Evolutionary conservation across 2,329 filamentous ascomycete genomes (phyloP).

Genomic region (Albophoma yamanashiensis): DNA sequence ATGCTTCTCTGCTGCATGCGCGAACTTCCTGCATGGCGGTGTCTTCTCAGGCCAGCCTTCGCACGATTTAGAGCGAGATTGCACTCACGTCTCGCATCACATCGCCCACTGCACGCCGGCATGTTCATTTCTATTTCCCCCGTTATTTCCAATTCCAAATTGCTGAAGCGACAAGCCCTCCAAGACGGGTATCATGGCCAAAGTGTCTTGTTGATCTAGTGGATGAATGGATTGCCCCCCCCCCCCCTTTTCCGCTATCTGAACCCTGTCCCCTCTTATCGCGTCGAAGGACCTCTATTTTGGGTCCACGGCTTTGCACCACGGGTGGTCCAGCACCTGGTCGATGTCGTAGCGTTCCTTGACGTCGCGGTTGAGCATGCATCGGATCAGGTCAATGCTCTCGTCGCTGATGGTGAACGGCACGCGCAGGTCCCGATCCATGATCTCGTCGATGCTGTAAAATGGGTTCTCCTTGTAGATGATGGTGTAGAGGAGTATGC

Average conservation of each 20-base stretch:
- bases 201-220: neutral
- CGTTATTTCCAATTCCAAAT: neutral
- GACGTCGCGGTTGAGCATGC: conserved; percentile 89
- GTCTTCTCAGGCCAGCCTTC: neutral
- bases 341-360: conserved; percentile 74
- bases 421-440: conserved; percentile 88
- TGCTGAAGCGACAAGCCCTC: neutral
- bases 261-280: neutral
- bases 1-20: neutral
- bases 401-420: conserved; percentile 84
- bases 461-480: conserved; percentile 99
- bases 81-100: neutral
- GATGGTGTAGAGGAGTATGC: conserved; percentile 95
- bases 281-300: neutral
- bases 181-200: conserved; percentile 1
- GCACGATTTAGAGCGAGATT: neutral
- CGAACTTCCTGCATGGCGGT: neutral
- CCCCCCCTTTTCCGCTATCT: neutral
- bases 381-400: conserved; percentile 81
- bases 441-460: conserved; percentile 98
- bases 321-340: conserved; percentile 81
- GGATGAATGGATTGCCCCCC: neutral
- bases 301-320: conserved; percentile 38
- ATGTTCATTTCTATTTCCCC: neutral
- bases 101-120: neutral